Evolutionary conservation across 2,329 filamentous ascomycete species (phyloP), one percentile per base, ranked within the genome.

Genomic region (Cytospora chrysosperma): DNA sequence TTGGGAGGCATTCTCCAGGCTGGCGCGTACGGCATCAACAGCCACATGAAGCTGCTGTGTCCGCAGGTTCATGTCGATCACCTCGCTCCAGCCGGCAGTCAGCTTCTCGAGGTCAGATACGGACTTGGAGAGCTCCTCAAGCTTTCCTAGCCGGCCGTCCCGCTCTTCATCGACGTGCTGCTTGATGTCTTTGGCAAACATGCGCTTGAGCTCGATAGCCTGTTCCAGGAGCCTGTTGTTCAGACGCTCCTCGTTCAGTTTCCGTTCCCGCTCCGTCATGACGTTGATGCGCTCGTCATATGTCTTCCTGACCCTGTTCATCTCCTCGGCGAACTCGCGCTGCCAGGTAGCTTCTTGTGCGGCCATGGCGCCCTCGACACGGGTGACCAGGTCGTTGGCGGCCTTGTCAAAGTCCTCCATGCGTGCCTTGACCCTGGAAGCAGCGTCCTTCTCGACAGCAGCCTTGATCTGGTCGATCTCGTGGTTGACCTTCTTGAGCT

Each of bases 41-140:
- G 95, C 95, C 40, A 99, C 92, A 73, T 97, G 92, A 30, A 99
- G 88, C 78, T 98, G 93, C 77, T 99, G 95, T 0, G 95, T 97
- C 77, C 91, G 90, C 67, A 98, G 85, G 78, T 95, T 98, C 65
- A 86, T 83, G 74, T 98, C 93, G 26, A 99, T 87, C 43, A 98
- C 92, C 49, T 88, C 86, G 77, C 94, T 96, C 93, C 93, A 98
- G 68, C 92, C 89, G 1, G 86, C 85, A 1, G 93, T 96, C 61
- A 99, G 85, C 76, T 88, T 88, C 79, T 97, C 93, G 15, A 99
- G 87, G 70, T 96, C 91, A 47, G 83, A 82, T 21, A 99, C 91
- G 15, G 88, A 89, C 37, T 85, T 80, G 21, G 89, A 90, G 32
- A 99, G 85, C 74, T 94, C 89, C 62, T 87, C 85, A 32, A 99